phyloP scores from a whole-genome alignment of 495 filamentous ascomycete genomes.

The Usnea hakonensis region DNA sequence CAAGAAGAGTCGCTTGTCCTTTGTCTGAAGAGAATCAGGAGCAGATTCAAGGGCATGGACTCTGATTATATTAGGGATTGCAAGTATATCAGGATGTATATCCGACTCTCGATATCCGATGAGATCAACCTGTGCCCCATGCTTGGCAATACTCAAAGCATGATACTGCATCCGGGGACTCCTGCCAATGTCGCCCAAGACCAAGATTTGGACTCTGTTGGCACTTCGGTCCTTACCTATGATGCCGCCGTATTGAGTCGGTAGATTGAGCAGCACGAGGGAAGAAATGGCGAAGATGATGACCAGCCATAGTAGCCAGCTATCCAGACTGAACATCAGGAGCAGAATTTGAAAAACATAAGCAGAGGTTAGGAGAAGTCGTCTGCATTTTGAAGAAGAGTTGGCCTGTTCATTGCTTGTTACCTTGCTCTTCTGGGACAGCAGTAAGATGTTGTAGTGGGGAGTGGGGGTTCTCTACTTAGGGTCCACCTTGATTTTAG shows the following conservation, averaged over 20 bases:
- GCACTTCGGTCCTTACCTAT: conserved; percentile 20
- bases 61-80: conserved; percentile 52
- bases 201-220: conserved; percentile 69
- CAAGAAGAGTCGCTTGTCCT: conserved; percentile 67
- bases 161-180: conserved; percentile 99
- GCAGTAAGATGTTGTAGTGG: background rate
- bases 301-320: conserved; percentile 29
- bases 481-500: background rate
- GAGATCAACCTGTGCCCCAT: conserved; percentile 71
- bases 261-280: conserved; percentile 42
- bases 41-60: conserved; percentile 58
- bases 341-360: background rate
- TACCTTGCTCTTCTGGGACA: background rate
- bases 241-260: conserved; percentile 40
- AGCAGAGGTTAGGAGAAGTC: background rate
- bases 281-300: conserved; percentile 44
- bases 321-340: conserved; percentile 16
- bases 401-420: background rate
- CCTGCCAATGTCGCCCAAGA: conserved; percentile 93
- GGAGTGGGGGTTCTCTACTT: background rate
- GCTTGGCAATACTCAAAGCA: conserved; percentile 81
- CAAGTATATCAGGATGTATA: conserved; percentile 66
- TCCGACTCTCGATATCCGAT: conserved; percentile 76
- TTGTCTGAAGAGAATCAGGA: conserved; percentile 56
- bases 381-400: conserved; percentile 1